Conservation (phyloP, 768 basidiomycete species). For the Ramaria sp. region DNA sequence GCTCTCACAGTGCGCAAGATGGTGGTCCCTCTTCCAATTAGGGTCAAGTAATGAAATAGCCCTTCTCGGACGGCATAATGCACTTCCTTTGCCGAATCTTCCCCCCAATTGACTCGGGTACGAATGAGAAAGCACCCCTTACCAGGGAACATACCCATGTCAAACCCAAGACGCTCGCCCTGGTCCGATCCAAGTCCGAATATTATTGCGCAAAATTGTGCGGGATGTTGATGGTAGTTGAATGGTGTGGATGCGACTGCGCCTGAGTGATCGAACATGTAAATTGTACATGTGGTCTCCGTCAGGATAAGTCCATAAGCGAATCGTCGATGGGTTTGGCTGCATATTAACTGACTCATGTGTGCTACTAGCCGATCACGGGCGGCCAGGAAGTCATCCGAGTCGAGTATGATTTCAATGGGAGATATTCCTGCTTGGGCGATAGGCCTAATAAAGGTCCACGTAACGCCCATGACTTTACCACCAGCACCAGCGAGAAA, state of each 20-base stretch:
- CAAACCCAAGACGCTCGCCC: neutral
- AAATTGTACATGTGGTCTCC: neutral
- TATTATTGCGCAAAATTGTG: neutral
- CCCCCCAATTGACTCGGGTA: neutral
- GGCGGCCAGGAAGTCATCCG: neutral
- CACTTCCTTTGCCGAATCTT: neutral
- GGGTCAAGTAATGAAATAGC: neutral
- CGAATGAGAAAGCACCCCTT: neutral
- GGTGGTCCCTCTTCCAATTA: neutral
- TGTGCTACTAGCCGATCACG: neutral
- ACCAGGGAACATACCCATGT: neutral
- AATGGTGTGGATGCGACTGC: neutral
- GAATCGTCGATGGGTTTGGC: neutral
- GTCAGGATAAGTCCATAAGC: neutral
- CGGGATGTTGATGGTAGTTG: neutral
- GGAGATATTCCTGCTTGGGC: neutral
- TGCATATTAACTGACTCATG: neutral
- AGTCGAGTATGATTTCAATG: neutral
- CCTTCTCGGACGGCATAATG: neutral
- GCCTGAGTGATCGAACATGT: neutral
- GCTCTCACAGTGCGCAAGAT: neutral
- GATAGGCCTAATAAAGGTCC: no score
- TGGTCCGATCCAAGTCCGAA: neutral
- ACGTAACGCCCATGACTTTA: no score
- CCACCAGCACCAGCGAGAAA: no score